phyloP scores from a whole-genome alignment of 768 basidiomycete genomes.

The Tricholoma matsutake region DNA sequence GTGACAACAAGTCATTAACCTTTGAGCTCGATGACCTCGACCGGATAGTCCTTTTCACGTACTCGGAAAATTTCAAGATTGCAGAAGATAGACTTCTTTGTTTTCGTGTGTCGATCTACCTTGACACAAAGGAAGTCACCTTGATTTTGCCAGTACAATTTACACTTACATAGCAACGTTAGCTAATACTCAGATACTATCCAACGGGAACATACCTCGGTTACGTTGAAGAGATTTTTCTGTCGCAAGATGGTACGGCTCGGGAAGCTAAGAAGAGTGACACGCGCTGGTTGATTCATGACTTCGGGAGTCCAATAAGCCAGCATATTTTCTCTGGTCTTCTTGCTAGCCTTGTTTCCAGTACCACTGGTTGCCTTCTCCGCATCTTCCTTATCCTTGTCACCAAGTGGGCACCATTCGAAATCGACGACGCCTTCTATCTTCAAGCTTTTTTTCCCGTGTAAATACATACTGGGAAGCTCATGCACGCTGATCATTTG shows the following conservation, averaged over 20 bases:
- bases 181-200: slow-evolving; percentile 4
- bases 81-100: slow-evolving; percentile 97
- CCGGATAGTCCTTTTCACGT: slow-evolving; percentile 95
- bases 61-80: slow-evolving; percentile 98
- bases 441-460: slow-evolving; percentile 96
- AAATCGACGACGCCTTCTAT: slow-evolving; percentile 97
- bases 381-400: slow-evolving; percentile 78
- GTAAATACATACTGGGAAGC: slow-evolving; percentile 87
- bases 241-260: slow-evolving; percentile 79
- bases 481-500: slow-evolving; percentile 97
- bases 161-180: slow-evolving; percentile 59
- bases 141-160: slow-evolving; percentile 97
- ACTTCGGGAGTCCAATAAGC: slow-evolving; percentile 99
- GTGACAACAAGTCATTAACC: slow-evolving; percentile 41
- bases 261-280: slow-evolving; percentile 90
- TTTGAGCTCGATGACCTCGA: slow-evolving; percentile 97
- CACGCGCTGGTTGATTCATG: slow-evolving; percentile 92
- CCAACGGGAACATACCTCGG: slow-evolving; percentile 63
- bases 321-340: slow-evolving; percentile 84
- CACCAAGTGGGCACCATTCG: slow-evolving; percentile 95
- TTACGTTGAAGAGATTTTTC: slow-evolving; percentile 97
- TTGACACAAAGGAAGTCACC: slow-evolving; percentile 99
- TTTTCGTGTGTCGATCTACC: slow-evolving; percentile 98
- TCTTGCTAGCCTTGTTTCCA: slow-evolving; percentile 50
- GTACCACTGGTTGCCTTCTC: slow-evolving; percentile 46